A percentile compares a stretch with the other conserved stretches of the same genome.
phyloP scores from a whole-genome alignment of 2,329 filamentous ascomycete species.

The Talaromyces amestolkiae region DNA sequence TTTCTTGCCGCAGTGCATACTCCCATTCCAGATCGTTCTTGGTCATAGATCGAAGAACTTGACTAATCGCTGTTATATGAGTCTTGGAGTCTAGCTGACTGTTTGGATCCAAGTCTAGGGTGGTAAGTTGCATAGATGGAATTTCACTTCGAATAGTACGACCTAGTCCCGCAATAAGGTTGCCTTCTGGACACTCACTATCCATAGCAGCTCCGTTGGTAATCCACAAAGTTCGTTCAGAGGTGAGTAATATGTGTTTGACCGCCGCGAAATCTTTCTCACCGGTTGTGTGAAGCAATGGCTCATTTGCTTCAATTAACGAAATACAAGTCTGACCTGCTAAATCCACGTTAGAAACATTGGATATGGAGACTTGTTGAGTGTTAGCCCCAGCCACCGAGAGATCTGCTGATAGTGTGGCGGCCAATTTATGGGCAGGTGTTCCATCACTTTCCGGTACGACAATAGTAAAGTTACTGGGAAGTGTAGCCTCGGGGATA shows the following conservation, averaged over 20 bases:
- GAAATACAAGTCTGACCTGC: neutral
- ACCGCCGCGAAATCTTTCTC: neutral
- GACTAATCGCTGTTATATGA: neutral
- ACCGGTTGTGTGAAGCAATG: neutral
- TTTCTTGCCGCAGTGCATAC: neutral
- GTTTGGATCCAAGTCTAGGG: neutral
- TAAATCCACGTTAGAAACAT: neutral
- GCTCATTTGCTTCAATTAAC: neutral
- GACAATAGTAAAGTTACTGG: neutral
- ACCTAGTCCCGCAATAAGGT: neutral
- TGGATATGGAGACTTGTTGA: neutral
- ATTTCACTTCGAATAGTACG: neutral
- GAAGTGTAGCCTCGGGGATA: neutral
- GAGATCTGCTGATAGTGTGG: neutral
- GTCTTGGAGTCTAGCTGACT: neutral
- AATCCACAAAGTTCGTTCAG: neutral
- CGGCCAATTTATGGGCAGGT: neutral
- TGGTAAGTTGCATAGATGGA: neutral
- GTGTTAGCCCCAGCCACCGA: neutral
- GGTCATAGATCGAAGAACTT: neutral
- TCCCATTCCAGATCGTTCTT: neutral
- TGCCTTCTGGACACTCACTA: neutral
- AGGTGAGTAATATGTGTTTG: neutral
- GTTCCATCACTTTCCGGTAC: neutral
- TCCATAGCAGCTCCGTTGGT: neutral